phyloP scores from a whole-genome alignment of 2,329 filamentous ascomycete genomes.

The Epichloe scottii region DNA sequence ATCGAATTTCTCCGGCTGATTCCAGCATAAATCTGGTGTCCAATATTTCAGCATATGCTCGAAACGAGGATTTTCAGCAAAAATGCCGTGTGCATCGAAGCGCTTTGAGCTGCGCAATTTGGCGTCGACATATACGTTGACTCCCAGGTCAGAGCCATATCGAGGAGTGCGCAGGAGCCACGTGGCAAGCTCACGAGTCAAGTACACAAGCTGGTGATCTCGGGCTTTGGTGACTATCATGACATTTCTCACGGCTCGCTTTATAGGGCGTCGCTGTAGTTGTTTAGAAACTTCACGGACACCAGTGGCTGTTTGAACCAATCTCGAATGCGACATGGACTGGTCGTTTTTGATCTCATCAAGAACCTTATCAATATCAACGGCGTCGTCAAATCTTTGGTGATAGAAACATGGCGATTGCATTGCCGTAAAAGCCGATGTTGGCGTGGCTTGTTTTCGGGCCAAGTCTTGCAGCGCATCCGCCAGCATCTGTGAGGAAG shows the following conservation, averaged over 20 bases:
- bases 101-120: slow-evolving; percentile 82
- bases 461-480: slow-evolving; percentile 44
- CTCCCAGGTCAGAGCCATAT: slow-evolving; percentile 78
- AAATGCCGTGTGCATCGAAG: slow-evolving; percentile 63
- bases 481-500: slow-evolving; percentile 50
- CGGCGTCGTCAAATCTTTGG: slow-evolving; percentile 88
- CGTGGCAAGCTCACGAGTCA: slow-evolving; percentile 75
- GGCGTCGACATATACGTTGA: slow-evolving; percentile 96
- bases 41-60: slow-evolving; percentile 83
- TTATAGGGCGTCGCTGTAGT: slow-evolving; percentile 81
- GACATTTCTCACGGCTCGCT: slow-evolving; percentile 79
- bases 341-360: slow-evolving; percentile 88
- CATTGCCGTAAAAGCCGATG: slow-evolving; percentile 45
- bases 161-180: slow-evolving; percentile 85
- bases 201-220: slow-evolving; percentile 80
- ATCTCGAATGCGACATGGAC: slow-evolving; percentile 80
- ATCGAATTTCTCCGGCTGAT: slow-evolving; percentile 87
- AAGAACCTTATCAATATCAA: slow-evolving; percentile 87
- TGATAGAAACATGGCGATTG: slow-evolving; percentile 97
- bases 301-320: slow-evolving; percentile 89
- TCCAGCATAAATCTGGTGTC: slow-evolving; percentile 94
- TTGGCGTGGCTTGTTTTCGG: slow-evolving; percentile 23
- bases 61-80: slow-evolving; percentile 64
- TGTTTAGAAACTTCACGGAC: slow-evolving; percentile 95
- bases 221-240: slow-evolving; percentile 99